phyloP scores from a whole-genome alignment of 129 eudicot species.

The Glebionis coronaria region DNA sequence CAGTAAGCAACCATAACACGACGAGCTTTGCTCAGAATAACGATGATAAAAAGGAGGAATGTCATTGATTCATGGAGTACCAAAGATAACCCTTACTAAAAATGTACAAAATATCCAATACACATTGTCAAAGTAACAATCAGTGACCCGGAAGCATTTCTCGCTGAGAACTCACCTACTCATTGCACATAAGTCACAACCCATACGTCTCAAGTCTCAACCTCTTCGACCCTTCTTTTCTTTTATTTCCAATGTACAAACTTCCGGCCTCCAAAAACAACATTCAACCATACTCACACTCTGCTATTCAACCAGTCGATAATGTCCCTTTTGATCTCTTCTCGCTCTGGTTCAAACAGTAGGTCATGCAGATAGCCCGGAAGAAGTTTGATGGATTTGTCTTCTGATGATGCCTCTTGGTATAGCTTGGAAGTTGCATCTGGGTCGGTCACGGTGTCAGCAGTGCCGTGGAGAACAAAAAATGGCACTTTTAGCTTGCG shows the following conservation, averaged over 20 bases:
- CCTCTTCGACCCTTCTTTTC: conserved; percentile 7
- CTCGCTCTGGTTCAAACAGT: conserved; percentile 78
- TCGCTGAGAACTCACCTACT: conserved; percentile 21
- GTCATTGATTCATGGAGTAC: background rate
- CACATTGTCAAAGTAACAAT: background rate
- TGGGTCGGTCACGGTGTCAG: conserved; percentile 79
- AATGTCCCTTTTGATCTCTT: conserved; percentile 46
- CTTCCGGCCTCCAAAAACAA: background rate
- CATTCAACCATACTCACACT: conserved; percentile 12
- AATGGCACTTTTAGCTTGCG: conserved; percentile 52
- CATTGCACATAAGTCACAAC: conserved; percentile 16
- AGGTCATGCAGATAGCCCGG: conserved; percentile 67
- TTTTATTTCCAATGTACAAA: conserved; percentile 20
- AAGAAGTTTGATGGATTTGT: conserved; percentile 57
- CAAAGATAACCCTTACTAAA: conserved; percentile 3
- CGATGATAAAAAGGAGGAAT: background rate
- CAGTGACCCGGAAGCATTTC: conserved; percentile 21
- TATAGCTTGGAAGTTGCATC: conserved; percentile 58
- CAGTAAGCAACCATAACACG: no score
- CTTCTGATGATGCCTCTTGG: conserved; percentile 60
- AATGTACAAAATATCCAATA: conserved; percentile 22
- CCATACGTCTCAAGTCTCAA: background rate
- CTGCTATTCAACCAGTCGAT: conserved; percentile 67
- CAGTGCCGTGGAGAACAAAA: conserved; percentile 78
- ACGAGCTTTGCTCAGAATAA: background rate